A percentile compares a stretch with the other conserved stretches of the same genome.
These are phyloP conservation scores for Cystobasidium slooffiae DNA, from an alignment of 1,284 basidiomycete species.

Conservation along the genomic window DNA sequence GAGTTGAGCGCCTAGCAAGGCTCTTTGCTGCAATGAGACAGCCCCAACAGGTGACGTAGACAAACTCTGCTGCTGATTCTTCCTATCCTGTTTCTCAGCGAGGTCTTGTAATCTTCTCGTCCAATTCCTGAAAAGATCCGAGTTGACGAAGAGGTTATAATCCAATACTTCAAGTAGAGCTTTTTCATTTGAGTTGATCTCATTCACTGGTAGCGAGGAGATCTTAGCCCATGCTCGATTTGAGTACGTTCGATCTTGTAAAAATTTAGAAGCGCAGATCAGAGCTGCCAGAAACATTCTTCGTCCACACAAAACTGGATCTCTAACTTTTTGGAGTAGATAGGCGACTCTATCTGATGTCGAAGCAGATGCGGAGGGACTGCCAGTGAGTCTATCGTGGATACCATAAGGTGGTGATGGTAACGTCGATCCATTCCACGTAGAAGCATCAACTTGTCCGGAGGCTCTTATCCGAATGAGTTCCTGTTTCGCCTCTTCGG, in stretches of 20 bases:
- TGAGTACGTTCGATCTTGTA: constrained; percentile 88
- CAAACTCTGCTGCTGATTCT: neutral
- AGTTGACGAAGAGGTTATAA: constrained; percentile 57
- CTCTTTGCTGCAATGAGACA: neutral
- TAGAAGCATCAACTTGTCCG: constrained; percentile 19
- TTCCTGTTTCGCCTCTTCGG: constrained; percentile 44
- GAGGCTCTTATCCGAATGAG: constrained; percentile 18
- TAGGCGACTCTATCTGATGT: constrained; percentile 1
- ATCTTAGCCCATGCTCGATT: constrained; percentile 85
- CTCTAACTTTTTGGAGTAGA: constrained; percentile 32
- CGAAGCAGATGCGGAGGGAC: too few relatives aligned
- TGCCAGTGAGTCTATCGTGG: neutral
- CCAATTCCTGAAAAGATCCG: constrained; percentile 50
- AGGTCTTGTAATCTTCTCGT: constrained; percentile 37
- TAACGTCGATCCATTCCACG: constrained; percentile 23
- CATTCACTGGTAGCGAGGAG: constrained; percentile 57
- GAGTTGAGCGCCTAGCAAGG: neutral
- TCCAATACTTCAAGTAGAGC: constrained; percentile 58
- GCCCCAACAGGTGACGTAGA: neutral
- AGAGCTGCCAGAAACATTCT: constrained; percentile 84
- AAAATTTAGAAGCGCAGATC: constrained; percentile 87
- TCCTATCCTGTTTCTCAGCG: constrained; percentile 14
- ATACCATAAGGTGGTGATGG: constrained; percentile 41
- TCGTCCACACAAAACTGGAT: constrained; percentile 78
- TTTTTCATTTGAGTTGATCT: constrained; percentile 59